Percentiles rank a stretch among this genome's conserved stretches.
Evolutionary conservation across 352 stramenopile species (phyloP).

Genomic region (Globisporangium ultimum): DNA sequence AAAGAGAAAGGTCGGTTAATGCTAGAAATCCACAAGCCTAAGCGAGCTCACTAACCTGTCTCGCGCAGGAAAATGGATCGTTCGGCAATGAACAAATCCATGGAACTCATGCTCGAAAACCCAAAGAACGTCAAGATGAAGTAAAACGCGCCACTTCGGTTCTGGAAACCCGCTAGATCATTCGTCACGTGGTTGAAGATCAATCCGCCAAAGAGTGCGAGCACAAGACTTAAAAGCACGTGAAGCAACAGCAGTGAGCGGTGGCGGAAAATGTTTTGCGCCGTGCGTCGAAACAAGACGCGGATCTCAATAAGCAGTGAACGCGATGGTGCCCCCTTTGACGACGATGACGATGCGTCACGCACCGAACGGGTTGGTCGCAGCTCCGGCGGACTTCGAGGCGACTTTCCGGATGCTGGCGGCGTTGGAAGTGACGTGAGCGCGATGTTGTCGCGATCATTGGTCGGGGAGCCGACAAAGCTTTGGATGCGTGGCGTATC

Average conservation of each 20-base stretch:
- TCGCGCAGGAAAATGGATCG: conserved; percentile 75
- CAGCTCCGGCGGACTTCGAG: conserved; percentile 24
- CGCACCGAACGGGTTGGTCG: neutral
- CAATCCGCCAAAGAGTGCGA: conserved; percentile 61
- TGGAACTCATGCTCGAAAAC: conserved; percentile 82
- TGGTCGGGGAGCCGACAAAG: conserved; percentile 24
- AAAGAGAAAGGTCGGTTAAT: neutral
- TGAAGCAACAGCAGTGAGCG: conserved; percentile 68
- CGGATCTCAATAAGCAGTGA: conserved; percentile 60
- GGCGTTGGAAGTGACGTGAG: conserved; percentile 14
- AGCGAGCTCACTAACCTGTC: conserved; percentile 24
- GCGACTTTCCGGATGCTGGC: conserved; percentile 16
- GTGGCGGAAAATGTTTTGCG: conserved; percentile 71
- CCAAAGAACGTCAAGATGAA: conserved; percentile 87
- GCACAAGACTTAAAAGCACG: conserved; percentile 45
- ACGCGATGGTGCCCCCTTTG: conserved; percentile 18
- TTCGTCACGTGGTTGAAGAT: conserved; percentile 85
- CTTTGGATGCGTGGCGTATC: conserved; percentile 44
- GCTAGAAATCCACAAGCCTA: neutral
- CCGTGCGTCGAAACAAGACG: conserved; percentile 66
- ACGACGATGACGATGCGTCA: neutral
- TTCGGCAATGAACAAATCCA: conserved; percentile 81
- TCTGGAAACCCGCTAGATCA: conserved; percentile 82
- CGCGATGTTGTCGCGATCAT: neutral
- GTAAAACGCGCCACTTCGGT: conserved; percentile 81